Conservation (phyloP, 805 yeast species). For the Komagataella pseudopastoris region DNA sequence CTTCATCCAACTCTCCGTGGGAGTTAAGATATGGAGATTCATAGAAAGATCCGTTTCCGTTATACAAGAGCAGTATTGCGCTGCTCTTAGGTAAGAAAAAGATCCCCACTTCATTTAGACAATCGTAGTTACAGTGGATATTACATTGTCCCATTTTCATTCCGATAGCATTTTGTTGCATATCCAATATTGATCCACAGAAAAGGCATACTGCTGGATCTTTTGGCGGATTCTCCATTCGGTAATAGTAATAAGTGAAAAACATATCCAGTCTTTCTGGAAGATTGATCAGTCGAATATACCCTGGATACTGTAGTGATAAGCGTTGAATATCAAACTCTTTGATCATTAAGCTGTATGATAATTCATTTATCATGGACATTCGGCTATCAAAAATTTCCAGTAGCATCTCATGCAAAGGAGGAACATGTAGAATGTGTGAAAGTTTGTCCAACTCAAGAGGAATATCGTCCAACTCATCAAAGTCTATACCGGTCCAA, state of each 20-base stretch:
- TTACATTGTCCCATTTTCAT: slow-evolving; percentile 66
- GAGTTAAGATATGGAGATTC: slow-evolving; percentile 75
- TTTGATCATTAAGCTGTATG: neutral
- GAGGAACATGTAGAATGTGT: slow-evolving; percentile 32
- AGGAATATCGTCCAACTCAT: slow-evolving; percentile 9
- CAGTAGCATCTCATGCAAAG: slow-evolving; percentile 28
- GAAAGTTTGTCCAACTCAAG: slow-evolving; percentile 46
- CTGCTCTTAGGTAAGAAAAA: slow-evolving; percentile 62
- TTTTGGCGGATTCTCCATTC: slow-evolving; percentile 27
- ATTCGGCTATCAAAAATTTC: slow-evolving; percentile 7
- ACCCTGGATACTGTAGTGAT: slow-evolving; percentile 48
- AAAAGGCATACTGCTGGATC: slow-evolving; percentile 84
- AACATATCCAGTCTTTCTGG: slow-evolving; percentile 59
- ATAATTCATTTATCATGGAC: neutral
- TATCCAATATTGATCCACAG: slow-evolving; percentile 57
- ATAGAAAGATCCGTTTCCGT: slow-evolving; percentile 72
- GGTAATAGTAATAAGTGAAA: slow-evolving; percentile 45
- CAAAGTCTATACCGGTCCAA: slow-evolving; percentile 17
- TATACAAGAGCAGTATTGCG: slow-evolving; percentile 47
- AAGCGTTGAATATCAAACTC: neutral
- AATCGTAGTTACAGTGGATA: slow-evolving; percentile 49
- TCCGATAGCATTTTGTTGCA: slow-evolving; percentile 50
- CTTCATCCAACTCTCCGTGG: slow-evolving; percentile 79
- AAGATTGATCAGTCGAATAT: slow-evolving; percentile 42
- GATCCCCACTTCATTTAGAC: slow-evolving; percentile 56